Evolutionary conservation across 176 grass and related monocot genomes (phyloP).

Genomic region (Aegilops sharonensis): DNA sequence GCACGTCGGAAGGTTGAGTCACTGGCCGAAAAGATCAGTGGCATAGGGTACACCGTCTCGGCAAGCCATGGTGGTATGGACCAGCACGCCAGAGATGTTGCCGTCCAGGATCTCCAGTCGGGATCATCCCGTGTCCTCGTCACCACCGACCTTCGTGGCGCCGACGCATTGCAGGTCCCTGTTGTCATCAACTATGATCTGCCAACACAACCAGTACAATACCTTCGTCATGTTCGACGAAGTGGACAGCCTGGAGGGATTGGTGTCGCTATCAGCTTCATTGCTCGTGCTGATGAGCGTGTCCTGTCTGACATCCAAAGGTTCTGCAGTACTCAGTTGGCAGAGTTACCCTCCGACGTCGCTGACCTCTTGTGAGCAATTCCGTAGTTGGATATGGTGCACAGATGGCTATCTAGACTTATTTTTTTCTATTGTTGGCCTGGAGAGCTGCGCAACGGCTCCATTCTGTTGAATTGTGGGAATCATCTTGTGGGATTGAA

Average conservation of each 20-base stretch:
- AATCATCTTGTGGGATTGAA: background rate
- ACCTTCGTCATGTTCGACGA: background rate
- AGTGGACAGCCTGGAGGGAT: background rate
- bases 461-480: background rate
- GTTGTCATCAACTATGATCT: conserved; percentile 68
- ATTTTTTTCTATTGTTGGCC: background rate
- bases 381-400: background rate
- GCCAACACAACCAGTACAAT: conserved; percentile 23
- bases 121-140: conserved; percentile 48
- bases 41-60: conserved; percentile 47
- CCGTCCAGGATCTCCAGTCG: conserved; percentile 49
- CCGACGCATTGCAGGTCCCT: conserved; percentile 31
- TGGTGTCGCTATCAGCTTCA: background rate
- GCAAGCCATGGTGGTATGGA: conserved; percentile 60
- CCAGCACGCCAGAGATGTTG: conserved; percentile 47
- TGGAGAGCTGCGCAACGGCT: background rate
- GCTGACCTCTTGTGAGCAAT: background rate
- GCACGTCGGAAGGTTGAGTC: conserved; percentile 41
- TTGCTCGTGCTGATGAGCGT: background rate
- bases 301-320: background rate
- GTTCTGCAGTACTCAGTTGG: conserved; percentile 7
- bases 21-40: conserved; percentile 44
- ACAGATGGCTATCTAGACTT: background rate
- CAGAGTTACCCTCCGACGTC: conserved; percentile 8
- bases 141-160: conserved; percentile 44